Evolutionary conservation across 495 filamentous ascomycete genomes (phyloP).

Genomic region (Penicillium pancosmium): DNA sequence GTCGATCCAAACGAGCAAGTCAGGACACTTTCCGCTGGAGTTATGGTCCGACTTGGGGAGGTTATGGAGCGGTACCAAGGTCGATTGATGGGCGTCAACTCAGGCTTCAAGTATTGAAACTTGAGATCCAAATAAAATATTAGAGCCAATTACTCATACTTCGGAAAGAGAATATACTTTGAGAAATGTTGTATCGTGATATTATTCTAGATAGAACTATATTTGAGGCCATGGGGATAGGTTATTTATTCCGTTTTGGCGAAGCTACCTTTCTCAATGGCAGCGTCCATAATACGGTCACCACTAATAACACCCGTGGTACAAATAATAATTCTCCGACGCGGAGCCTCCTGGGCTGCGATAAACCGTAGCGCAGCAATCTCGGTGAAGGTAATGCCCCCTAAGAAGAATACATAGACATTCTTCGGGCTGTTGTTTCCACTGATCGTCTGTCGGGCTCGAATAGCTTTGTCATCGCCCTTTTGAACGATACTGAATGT

Average conservation of each 20-base stretch:
- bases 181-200: conserved; percentile 21
- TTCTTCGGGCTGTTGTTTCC: conserved; percentile 72
- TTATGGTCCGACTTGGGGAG: conserved; percentile 77
- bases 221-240: background rate
- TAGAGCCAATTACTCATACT: no score
- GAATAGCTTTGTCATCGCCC: conserved; percentile 89
- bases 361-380: conserved; percentile 93
- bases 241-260: conserved; percentile 33
- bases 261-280: conserved; percentile 74
- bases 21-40: conserved; percentile 71
- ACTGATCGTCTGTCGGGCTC: conserved; percentile 78
- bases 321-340: conserved; percentile 83
- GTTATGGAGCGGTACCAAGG: conserved; percentile 80
- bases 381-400: conserved; percentile 93
- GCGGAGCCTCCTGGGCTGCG: conserved; percentile 80
- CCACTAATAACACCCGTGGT: conserved; percentile 92
- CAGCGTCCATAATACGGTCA: conserved; percentile 84
- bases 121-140: background rate
- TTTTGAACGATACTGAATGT: conserved; percentile 93
- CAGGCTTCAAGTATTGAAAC: conserved; percentile 48
- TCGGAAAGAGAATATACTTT: no score
- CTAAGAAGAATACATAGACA: conserved; percentile 91
- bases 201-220: conserved; percentile 9
- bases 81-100: conserved; percentile 54
- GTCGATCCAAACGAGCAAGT: conserved; percentile 41